Evolutionary conservation across 2,329 filamentous ascomycete genomes (phyloP), one percentile per base, ranked within the genome.

Genomic region (Venturia asperata): DNA sequence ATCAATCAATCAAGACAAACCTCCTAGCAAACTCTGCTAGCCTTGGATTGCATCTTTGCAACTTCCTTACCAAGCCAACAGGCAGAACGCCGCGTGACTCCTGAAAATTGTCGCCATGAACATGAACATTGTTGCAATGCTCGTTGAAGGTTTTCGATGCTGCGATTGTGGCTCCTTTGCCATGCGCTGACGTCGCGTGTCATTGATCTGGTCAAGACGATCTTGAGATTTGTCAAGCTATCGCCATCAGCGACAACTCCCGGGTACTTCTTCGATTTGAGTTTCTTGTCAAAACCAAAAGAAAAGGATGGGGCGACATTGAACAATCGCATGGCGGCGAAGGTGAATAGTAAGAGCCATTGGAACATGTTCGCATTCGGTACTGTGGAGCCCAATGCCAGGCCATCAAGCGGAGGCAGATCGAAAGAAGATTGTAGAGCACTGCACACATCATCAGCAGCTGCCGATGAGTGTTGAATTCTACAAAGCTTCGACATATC

Each of bases 401-500:
- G 52, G 19, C 30, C 52, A 24, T 21, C 30, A 58, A 58, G 30
- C 27, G 52, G 21, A n/a, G 52, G 52, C 6, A 58, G 30, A 19
- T 37, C 52, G 30, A 37, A 34, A 37, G 52, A 34, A 10, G 52
- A 58, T 58, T 58, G 52, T 9, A 58, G 21, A 34, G 52, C 30
- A 37, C 52, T 37, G 27, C 52, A 58, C 17, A 58, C 52, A 1
- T 37, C 52, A 37, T 58, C 52, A 58, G 52, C 52, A 7, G 30
- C 52, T n/a, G 52, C 52, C 24, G 52, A 58, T 34, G 52, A 58
- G 30, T 58, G 52, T n/a, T 58, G 37, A 15, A 58, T 30, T 21
- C 52, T 34, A 17, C 52, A 58, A 37, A 58, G 52, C 19, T 58
- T 58, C 52, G 52, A 58, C 52, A 58, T 58, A 27, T 37, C 52